phyloP scores from a whole-genome alignment of 148 eudicot species.

The Nyssa sinensis region DNA sequence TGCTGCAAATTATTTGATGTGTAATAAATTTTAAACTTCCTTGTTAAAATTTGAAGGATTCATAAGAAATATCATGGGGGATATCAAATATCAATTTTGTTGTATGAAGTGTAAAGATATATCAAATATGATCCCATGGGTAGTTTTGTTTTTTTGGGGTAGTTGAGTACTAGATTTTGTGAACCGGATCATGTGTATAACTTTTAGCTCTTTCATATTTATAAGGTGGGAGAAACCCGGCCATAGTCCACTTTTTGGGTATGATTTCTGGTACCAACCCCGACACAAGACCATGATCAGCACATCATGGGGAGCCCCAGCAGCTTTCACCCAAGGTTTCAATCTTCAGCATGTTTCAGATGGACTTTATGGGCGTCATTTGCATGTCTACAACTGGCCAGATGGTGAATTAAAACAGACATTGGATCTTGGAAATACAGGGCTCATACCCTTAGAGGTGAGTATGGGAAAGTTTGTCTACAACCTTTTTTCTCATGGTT shows the following conservation, averaged over 20 bases:
- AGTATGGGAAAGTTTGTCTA: background rate
- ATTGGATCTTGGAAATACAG: constrained; percentile 82
- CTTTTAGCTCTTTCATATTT: background rate
- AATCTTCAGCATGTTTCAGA: constrained; percentile 86
- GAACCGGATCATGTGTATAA: too few relatives aligned
- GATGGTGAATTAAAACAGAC: constrained; percentile 91
- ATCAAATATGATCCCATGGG: too few relatives aligned
- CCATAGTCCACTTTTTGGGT: constrained; percentile 84
- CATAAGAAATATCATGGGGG: too few relatives aligned
- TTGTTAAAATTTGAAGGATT: too few relatives aligned
- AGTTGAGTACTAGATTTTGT: too few relatives aligned
- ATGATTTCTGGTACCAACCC: constrained; percentile 99
- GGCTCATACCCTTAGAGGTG: constrained; percentile 94
- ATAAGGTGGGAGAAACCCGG: constrained; percentile 99
- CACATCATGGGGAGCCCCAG: constrained; percentile 97
- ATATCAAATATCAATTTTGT: too few relatives aligned
- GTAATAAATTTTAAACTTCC: too few relatives aligned
- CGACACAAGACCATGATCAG: constrained; percentile 95
- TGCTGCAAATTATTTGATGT: too few relatives aligned
- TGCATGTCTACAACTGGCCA: constrained; percentile 94
- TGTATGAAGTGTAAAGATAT: too few relatives aligned
- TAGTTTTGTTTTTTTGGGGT: too few relatives aligned
- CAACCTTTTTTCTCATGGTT: background rate
- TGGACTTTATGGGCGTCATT: constrained; percentile 89
- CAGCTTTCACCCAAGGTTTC: constrained; percentile 93